These are phyloP conservation scores for Pholiota molesta DNA, from an alignment of 768 basidiomycete species.

Conservation along the genomic window DNA sequence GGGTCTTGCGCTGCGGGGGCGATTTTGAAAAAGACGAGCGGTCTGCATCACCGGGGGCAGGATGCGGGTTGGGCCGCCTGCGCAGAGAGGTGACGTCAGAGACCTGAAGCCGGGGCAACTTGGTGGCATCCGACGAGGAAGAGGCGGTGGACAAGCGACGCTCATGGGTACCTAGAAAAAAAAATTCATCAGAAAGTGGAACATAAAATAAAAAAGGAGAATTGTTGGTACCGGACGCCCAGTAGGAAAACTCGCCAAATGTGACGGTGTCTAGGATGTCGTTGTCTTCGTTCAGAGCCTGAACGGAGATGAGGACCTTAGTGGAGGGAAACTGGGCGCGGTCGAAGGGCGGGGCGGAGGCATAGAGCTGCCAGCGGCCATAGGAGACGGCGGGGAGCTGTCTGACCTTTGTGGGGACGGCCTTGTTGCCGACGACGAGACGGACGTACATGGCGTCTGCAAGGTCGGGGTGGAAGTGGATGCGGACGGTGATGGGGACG, in stretches of 20 bases:
- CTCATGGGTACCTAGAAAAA: slow-evolving; percentile 14
- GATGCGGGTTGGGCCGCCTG: slow-evolving; percentile 38
- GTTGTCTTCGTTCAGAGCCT: slow-evolving; percentile 59
- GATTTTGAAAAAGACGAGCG: slow-evolving; percentile 27
- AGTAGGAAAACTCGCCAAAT: slow-evolving; percentile 76
- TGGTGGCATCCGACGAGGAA: slow-evolving; percentile 10
- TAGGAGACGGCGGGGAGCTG: slow-evolving; percentile 48
- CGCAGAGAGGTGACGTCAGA: slow-evolving; percentile 35
- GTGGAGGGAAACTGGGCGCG: slow-evolving; percentile 40
- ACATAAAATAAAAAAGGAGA: slow-evolving; percentile 12
- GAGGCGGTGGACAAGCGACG: slow-evolving; percentile 20
- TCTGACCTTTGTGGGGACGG: slow-evolving; percentile 68
- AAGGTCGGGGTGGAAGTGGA: slow-evolving; percentile 56
- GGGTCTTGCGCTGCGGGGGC: slow-evolving; percentile 34
- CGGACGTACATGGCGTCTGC: slow-evolving; percentile 65
- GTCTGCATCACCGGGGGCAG: slow-evolving; percentile 42
- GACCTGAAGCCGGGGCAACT: slow-evolving; percentile 37
- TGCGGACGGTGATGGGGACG: slow-evolving; percentile 63
- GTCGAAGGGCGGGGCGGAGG: slow-evolving; percentile 58
- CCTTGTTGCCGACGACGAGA: slow-evolving; percentile 71
- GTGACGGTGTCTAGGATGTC: slow-evolving; percentile 63
- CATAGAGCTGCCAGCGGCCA: slow-evolving; percentile 68
- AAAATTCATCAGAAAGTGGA: neutral
- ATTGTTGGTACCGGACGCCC: slow-evolving; percentile 42
- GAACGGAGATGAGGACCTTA: slow-evolving; percentile 60